Conservation (phyloP, 2,329 filamentous ascomycete species). For the Scedosporium apiospermum region DNA sequence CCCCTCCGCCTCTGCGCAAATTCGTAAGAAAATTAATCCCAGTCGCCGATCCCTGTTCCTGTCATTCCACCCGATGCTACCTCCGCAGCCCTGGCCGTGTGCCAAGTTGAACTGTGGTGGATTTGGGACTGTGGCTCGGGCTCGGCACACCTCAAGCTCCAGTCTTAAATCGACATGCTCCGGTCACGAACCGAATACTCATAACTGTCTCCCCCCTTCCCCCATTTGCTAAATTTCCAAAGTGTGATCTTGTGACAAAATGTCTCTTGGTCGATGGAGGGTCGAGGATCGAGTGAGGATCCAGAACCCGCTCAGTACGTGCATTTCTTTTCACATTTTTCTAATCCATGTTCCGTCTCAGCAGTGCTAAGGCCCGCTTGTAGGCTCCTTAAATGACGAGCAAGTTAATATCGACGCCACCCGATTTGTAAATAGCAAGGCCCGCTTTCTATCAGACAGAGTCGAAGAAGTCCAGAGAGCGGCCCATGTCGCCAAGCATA, state of each 20-base stretch:
- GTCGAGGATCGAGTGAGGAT: conserved; percentile 2
- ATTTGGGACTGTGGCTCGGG: too few relatives aligned
- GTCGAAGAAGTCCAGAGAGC: conserved; percentile 15
- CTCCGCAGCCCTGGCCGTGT: too few relatives aligned
- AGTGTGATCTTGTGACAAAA: background rate
- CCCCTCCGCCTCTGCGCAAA: too few relatives aligned
- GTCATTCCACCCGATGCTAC: too few relatives aligned
- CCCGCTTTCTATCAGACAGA: background rate
- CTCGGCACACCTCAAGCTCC: too few relatives aligned
- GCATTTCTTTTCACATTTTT: background rate
- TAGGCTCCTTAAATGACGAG: conserved; percentile 2
- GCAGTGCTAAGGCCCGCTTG: background rate
- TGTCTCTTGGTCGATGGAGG: conserved; percentile 1
- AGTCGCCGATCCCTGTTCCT: too few relatives aligned
- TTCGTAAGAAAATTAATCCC: too few relatives aligned
- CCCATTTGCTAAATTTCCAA: background rate
- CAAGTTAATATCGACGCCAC: conserved; percentile 2
- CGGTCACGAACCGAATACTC: too few relatives aligned
- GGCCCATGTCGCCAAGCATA: conserved; percentile 30
- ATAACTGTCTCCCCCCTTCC: background rate
- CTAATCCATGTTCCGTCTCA: background rate
- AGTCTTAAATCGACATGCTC: too few relatives aligned
- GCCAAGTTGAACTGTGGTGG: too few relatives aligned
- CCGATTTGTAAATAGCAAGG: conserved; percentile 4
- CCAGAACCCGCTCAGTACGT: conserved; percentile 5